Evolutionary conservation across 805 yeast genomes (phyloP), one percentile per base, ranked within the genome.

Genomic region (Kluyveromyces siamensis): DNA sequence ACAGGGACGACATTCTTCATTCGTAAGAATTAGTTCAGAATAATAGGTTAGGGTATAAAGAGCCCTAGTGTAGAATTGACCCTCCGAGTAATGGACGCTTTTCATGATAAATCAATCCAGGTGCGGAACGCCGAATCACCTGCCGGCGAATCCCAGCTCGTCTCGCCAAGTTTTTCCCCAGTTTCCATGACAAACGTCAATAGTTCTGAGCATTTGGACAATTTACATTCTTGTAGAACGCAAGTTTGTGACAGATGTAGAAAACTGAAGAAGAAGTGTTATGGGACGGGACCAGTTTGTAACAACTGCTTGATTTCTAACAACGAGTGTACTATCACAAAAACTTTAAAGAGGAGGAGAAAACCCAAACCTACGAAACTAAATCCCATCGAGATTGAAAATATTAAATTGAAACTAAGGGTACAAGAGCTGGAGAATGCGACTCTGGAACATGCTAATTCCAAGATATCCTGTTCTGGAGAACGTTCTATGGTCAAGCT

Each of bases 231-330:
- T 40, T 41, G 47, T 36, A 37, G 48, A 41, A 25, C 25, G 27
- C 44, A 47, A 42, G 50, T 50, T 2, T 52, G 55, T 41, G 57
- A 50, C 33, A 43, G 52, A 43, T 52, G 56, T 38, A 48, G 53
- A 30, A 41, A 47, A 27, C 43, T 53, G 25, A 55, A 50, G 46
- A 52, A 54, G 38, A 52, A 52, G 35, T 52, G 55, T 37, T 51
- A 47, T 45, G 55, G 55, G 7, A 47, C 50, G 27, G 44, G 48
- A 14, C 27, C 46, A 2, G 39, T 41, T 14, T 49, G 51, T 30
- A 52, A 46, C 36, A 50, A 46, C 46, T 52, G 55, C 39, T 30
- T 52, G 40, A 37, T 52, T 18, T 46, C 55, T 17, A 48, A 48
- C 21, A 47, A 50, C 21, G 48, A 38, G 27, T 52, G 55, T 35